Evolutionary conservation across 441 rosid species (phyloP).

Genomic region (Biscutella laevigata): DNA sequence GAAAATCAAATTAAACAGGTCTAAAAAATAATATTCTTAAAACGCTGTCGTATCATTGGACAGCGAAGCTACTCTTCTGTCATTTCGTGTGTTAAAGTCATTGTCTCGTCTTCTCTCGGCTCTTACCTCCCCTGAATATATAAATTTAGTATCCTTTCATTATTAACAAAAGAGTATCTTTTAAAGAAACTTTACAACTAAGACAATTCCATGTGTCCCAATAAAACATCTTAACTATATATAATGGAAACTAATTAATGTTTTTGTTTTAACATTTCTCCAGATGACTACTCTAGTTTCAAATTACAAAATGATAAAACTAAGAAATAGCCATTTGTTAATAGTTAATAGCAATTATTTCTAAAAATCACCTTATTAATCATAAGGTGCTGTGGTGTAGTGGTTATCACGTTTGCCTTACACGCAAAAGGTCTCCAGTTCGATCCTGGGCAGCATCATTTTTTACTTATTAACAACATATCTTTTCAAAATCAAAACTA

Average conservation of each 20-base stretch:
- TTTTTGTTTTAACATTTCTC: neutral
- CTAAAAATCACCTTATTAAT: too few species aligned
- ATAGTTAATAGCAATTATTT: too few species aligned
- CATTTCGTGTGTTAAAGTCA: slow-evolving; percentile 16
- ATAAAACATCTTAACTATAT: neutral
- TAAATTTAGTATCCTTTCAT: too few species aligned
- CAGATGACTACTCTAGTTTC: too few species aligned
- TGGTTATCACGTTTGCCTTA: slow-evolving; percentile 81
- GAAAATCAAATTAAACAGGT: too few species aligned
- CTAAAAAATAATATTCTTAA: too few species aligned
- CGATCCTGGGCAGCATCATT: slow-evolving; percentile 78
- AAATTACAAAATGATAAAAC: too few species aligned
- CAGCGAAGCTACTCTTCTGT: slow-evolving; percentile 22
- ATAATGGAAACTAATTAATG: neutral
- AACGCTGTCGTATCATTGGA: slow-evolving; percentile 27
- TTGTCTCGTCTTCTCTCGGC: slow-evolving; percentile 8
- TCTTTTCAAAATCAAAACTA: too few species aligned
- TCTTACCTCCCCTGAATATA: neutral
- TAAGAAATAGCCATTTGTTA: too few species aligned
- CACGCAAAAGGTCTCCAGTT: slow-evolving; percentile 72
- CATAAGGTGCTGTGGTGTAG: slow-evolving; percentile 75
- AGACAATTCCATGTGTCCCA: neutral
- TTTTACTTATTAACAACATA: too few species aligned
- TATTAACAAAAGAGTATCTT: too few species aligned
- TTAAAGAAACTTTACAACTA: neutral